Conservation (phyloP, 495 filamentous ascomycete genomes). For the Sphaerosporella brunnea region DNA sequence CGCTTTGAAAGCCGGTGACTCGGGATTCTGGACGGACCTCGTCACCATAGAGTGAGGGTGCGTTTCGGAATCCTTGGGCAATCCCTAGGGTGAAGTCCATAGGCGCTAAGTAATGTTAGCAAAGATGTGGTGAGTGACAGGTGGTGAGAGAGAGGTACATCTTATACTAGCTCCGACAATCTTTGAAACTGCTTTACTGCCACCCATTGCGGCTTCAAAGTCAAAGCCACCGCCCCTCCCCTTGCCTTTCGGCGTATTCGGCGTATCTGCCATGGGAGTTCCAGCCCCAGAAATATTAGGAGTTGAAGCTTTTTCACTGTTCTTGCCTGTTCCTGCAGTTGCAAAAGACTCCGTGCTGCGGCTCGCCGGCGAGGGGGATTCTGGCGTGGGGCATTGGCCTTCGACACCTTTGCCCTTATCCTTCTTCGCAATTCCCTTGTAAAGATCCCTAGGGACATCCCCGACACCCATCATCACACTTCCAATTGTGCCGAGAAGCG, state of each 20-base stretch:
- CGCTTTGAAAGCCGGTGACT: conserved; percentile 50
- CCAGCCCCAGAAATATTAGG: background rate
- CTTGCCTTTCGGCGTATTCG: background rate
- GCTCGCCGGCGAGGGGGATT: conserved; percentile 8
- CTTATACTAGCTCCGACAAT: conserved; percentile 54
- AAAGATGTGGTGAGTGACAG: conserved; percentile 15
- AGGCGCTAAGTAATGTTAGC: conserved; percentile 39
- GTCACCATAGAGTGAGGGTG: conserved; percentile 59
- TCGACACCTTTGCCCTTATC: conserved; percentile 19
- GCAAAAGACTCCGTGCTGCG: background rate
- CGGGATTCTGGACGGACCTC: conserved; percentile 35
- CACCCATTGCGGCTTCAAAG: conserved; percentile 37
- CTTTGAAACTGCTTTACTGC: conserved; percentile 45
- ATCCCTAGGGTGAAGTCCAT: conserved; percentile 57
- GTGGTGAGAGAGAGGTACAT: conserved; percentile 37
- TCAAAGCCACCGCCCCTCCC: background rate
- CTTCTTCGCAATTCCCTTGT: conserved; percentile 30
- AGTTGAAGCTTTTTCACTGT: background rate
- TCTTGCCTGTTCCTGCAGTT: background rate
- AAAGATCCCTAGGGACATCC: conserved; percentile 61
- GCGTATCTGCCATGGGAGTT: background rate
- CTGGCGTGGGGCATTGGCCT: conserved; percentile 5
- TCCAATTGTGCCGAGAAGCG: conserved; percentile 37
- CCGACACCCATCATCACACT: conserved; percentile 62
- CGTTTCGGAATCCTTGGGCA: conserved; percentile 68